Evolutionary conservation across 768 basidiomycete species (phyloP), one percentile per base, ranked within the genome.

Genomic region (Tephrocybe sp.): DNA sequence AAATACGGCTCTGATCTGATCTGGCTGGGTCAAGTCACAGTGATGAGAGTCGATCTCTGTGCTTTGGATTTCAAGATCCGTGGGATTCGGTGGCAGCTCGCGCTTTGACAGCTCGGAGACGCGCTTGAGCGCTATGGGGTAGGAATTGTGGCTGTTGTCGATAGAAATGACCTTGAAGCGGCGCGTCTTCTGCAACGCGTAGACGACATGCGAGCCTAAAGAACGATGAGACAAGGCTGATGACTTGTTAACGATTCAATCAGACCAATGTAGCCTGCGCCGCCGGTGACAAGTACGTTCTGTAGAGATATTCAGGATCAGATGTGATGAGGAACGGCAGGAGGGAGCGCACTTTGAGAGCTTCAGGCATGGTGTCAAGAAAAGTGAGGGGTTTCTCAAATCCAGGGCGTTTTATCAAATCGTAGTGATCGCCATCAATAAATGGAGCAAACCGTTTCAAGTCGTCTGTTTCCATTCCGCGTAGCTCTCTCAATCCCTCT

Each of bases 101-200:
- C 79, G 81, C 55, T 77, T 78, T 3, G 94, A 92, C 49, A 98
- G 79, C 68, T 90, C 79, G 13, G 85, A 80, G 40, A 95, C 87
- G 54, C 89, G 84, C 46, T 75, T 69, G 42, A 97, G 77, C 2
- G 92, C 82, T 17, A 74, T 74, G 2, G 89, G 83, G 58, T 83
- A 82, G 2, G 97, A 94, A 66, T 99, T 99, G 70, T 93, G 85
- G 73, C 88, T 76, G 75, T 98, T 98, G 75, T 99, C 97, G 60
- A 98, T 80, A 19, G 94, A 88, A 57, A 98, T 83, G 60, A 98
- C 92, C 65, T 89, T 90, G 79, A 89, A 99, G 55, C 84, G 76
- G 52, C 92, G 83, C 11, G 93, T 92, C 64, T 90, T 80, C 58
- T 97, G 85, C 35, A 97, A 74, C 42, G 82, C 76, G 53, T 88